Evolutionary conservation across 495 filamentous ascomycete species (phyloP).

Genomic region (Friedmanniomyces simplex): DNA sequence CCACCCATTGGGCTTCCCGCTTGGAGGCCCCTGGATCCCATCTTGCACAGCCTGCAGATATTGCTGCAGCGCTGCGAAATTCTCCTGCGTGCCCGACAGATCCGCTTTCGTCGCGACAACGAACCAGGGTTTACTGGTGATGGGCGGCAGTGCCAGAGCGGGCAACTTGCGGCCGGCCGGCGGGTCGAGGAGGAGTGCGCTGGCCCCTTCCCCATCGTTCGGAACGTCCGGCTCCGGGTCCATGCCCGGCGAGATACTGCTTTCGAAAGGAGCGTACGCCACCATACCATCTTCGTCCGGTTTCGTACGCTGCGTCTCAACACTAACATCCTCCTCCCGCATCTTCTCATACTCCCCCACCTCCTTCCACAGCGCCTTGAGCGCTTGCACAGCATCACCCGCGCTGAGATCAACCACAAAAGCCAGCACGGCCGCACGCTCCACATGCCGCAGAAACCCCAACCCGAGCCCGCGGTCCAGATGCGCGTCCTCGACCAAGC

Average conservation of each 20-base stretch:
- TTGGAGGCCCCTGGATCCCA: slow-evolving; percentile 56
- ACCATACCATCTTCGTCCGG: slow-evolving; percentile 17
- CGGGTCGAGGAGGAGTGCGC: slow-evolving; percentile 7
- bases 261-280: slow-evolving; percentile 7
- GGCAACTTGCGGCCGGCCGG: slow-evolving; percentile 16
- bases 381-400: slow-evolving; percentile 64
- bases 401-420: slow-evolving; percentile 84
- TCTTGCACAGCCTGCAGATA: slow-evolving; percentile 55
- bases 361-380: slow-evolving; percentile 80
- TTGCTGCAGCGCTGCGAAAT: slow-evolving; percentile 55
- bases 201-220: not conserved
- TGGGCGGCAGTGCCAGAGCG: slow-evolving; percentile 42
- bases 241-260: slow-evolving; percentile 9
- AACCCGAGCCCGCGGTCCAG: slow-evolving; percentile 85
- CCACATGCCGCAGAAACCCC: slow-evolving; percentile 86
- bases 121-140: slow-evolving; percentile 89
- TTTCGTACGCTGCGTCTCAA: slow-evolving; percentile 37
- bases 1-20: slow-evolving; percentile 57
- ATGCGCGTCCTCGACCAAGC: slow-evolving; percentile 81
- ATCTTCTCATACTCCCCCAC: slow-evolving; percentile 75
- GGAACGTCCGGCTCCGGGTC: slow-evolving; percentile 9
- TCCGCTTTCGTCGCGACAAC: slow-evolving; percentile 95
- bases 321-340: slow-evolving; percentile 45
- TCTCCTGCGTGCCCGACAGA: slow-evolving; percentile 63
- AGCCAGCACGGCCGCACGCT: slow-evolving; percentile 81